Conservation (phyloP, 352 stramenopile species). For the Aphanomyces astaci region DNA sequence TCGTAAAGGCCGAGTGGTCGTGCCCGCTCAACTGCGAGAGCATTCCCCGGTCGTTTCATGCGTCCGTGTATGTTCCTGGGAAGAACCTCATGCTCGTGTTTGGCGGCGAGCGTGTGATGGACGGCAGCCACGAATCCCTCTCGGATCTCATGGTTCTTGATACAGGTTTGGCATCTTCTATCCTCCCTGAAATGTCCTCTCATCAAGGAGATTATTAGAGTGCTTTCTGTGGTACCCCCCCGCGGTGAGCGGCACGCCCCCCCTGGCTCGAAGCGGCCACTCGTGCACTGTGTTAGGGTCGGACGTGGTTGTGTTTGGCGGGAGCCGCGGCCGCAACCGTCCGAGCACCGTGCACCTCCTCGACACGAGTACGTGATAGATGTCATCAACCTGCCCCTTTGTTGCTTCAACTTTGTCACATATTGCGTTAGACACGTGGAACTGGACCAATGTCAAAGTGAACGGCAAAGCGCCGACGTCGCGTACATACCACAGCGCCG, state of each 20-base stretch:
- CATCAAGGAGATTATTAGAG: conserved; percentile 31
- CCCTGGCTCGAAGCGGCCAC: conserved; percentile 59
- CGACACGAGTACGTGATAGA: conserved; percentile 48
- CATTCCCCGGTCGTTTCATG: conserved; percentile 85
- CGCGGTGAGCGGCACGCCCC: conserved; percentile 57
- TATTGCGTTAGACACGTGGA: conserved; percentile 58
- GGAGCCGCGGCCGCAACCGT: conserved; percentile 54
- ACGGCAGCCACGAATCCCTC: conserved; percentile 57
- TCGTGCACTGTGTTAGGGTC: conserved; percentile 63
- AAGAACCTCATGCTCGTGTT: conserved; percentile 90
- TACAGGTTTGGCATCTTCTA: conserved; percentile 30
- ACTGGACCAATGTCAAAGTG: conserved; percentile 84
- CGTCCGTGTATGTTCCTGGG: conserved; percentile 76
- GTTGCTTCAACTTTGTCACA: background rate
- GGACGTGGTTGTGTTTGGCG: conserved; percentile 75
- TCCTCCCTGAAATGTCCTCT: background rate
- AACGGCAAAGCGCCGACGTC: conserved; percentile 78
- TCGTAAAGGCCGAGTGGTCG: conserved; percentile 62
- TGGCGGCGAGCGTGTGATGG: conserved; percentile 76
- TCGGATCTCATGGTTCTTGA: conserved; percentile 88
- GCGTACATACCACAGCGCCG: conserved; percentile 87
- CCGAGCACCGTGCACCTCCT: conserved; percentile 72
- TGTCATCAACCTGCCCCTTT: too few relatives aligned
- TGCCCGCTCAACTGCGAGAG: conserved; percentile 85
- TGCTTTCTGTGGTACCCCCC: conserved; percentile 92